Evolutionary conservation across 805 yeast species (phyloP).

Genomic region (Candida maltosa): DNA sequence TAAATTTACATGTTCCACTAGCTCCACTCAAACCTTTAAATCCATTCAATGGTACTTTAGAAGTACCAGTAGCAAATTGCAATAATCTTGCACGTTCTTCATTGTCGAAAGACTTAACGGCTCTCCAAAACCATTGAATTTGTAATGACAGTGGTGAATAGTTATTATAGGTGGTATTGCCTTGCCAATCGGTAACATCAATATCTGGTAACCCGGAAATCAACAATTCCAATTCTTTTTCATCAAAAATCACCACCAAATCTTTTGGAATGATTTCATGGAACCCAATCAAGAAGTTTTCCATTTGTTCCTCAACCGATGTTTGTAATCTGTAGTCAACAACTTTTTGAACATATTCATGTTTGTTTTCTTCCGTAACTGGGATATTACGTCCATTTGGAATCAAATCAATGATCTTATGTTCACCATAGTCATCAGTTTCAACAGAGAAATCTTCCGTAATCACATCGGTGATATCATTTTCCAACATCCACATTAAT

Average conservation of each 20-base stretch:
- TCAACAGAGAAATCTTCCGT: slow-evolving; percentile 94
- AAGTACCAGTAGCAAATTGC: slow-evolving; percentile 96
- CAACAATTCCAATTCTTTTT: slow-evolving; percentile 88
- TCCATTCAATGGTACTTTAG: slow-evolving; percentile 93
- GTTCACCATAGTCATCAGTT: slow-evolving; percentile 90
- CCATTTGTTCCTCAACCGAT: slow-evolving; percentile 85
- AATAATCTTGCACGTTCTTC: slow-evolving; percentile 92
- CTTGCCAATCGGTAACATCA: slow-evolving; percentile 94
- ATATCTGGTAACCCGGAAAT: slow-evolving; percentile 95
- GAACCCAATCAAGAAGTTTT: slow-evolving; percentile 80
- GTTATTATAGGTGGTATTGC: slow-evolving; percentile 75
- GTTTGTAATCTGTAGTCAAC: slow-evolving; percentile 83
- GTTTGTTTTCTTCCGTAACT: slow-evolving; percentile 88
- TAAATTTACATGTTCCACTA: slow-evolving; percentile 79
- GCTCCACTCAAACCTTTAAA: slow-evolving; percentile 88
- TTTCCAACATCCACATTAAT: slow-evolving; percentile 91
- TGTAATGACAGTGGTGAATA: slow-evolving; percentile 82
- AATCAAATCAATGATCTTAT: slow-evolving; percentile 74
- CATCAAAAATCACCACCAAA: slow-evolving; percentile 83
- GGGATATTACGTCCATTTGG: slow-evolving; percentile 79
- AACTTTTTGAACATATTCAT: slow-evolving; percentile 79
- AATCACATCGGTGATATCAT: slow-evolving; percentile 92
- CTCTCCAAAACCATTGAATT: slow-evolving; percentile 97
- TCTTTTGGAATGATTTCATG: slow-evolving; percentile 86
- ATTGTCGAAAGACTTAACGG: slow-evolving; percentile 87